Base-by-base conservation (phyloP, 2,329 filamentous ascomycete genomes). In the Nannizziopsis barbatae region DNA sequence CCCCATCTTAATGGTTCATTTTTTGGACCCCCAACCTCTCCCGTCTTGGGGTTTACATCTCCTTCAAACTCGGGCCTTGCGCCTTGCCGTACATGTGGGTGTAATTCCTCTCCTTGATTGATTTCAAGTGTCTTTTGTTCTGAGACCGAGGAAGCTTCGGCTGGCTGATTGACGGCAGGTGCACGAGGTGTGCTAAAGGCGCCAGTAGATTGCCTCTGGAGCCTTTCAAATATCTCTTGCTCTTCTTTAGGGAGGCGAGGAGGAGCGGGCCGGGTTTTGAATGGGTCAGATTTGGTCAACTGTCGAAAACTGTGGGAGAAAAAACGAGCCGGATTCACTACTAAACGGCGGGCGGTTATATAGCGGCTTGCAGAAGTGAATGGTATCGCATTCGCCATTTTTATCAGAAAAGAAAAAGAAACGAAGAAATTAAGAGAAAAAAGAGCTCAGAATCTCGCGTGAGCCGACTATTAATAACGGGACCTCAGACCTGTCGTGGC, bases 1-100 rank as follows among this genome's bases (percentile, higher is more conserved):
- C 88, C 88, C 90, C 90, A 95, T 58, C 89, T 72, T 62, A 96
- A 62, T 45, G 92, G 92, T 68, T 98, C 90, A 62, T 94, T 96
- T 80, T 96, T 98, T 5, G 92, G 92, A 1, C 92, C 92, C 5
- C 92, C 92, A 9, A 95, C 80, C 74, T 98, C 92, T 18, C 92
- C 92, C 1, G 92, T 98, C 73, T 83, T 84, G 2, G 92, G 92
- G 65, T 98, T 96, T 48, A 74, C 75, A 47, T 96, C 89, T 50
- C 92, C 92, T 57, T 90, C 81, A 59, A 98, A 98, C 70, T 96
- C 90, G 1, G 92, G 89, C 59, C 81, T 77, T 38, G 88, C 83
- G 32, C 90, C 90, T 54, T 80, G 72, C 55, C 83, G 74, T 50
- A 90, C 70, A 63, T 87, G 80, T 0, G 81, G 81, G 62, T 86